Base-by-base conservation (phyloP, 2,329 filamentous ascomycete genomes). In the Epichloe glyceriae region DNA sequence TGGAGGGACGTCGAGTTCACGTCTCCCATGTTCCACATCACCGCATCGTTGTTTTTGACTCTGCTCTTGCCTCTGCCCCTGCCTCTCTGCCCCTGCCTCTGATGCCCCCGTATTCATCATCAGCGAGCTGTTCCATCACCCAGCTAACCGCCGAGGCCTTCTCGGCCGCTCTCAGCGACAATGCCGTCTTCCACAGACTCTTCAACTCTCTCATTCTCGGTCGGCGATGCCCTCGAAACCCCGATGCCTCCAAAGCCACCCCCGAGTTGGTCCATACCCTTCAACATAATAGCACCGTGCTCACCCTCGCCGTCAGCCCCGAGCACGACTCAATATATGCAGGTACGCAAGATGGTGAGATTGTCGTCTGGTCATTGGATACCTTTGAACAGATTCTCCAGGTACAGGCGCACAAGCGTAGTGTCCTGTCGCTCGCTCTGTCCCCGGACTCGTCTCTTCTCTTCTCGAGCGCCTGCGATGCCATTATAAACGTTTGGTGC, bases 401-500 rank as follows among this genome's bases (percentile, higher is more conserved):
- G 30, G 81, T 97, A 19, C 86, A 93, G 64, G 93, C 88, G 5
- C 93, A 98, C 70, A 85, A 88, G 63, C 87, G 93, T 50, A 95
- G 88, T 62, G 86, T 98, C 20, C 80, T 98, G 46, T 88, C 85
- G 52, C 76, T 98, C 3, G 86, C 82, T 62, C 74, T 98, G 26
- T 90, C 87, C 8, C 76, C 82, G 48, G 83, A 94, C 64, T 74
- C 80, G 55, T 74, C 74, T 15, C 74, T 95, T 33, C 78, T 98
- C 10, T 91, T 98, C 67, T 97, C 91, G 11, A 94, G 86, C 59
- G 91, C 89, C 10, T 90, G 89, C 57, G 93, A 98, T 62, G 87
- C 91, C 2, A 85, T 96, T 52, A 84, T 97, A 62, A 96, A 95
- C 64, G 88, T 95, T 41, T 98, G 93, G 93, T 85, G 82, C 59